A percentile compares a stretch with the other conserved stretches of the same genome.
Evolutionary conservation across 108 stramenopile genomes (phyloP).

Genomic region (Cyclostephanos invisitatus): DNA sequence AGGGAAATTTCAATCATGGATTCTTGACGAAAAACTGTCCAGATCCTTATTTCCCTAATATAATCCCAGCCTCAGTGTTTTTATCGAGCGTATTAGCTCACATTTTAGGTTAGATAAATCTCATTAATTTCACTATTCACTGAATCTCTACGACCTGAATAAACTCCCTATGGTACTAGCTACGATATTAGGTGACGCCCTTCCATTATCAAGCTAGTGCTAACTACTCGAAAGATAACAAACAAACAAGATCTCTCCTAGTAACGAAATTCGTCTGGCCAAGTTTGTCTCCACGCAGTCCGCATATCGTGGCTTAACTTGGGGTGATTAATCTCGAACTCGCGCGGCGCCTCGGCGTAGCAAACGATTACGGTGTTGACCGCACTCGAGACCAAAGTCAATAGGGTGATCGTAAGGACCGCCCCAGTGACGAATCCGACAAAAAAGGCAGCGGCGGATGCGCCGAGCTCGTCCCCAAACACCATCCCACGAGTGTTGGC

Average conservation of each 20-base stretch:
- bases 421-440: constrained; percentile 50
- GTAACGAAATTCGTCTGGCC: constrained; percentile 63
- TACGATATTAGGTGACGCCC: too few species aligned
- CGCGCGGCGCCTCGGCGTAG: constrained; percentile 78
- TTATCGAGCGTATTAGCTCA: too few species aligned
- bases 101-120: too few species aligned
- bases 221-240: too few species aligned
- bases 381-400: constrained; percentile 67
- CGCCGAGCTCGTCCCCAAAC: constrained; percentile 45
- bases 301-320: constrained; percentile 59
- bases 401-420: constrained; percentile 52
- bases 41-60: too few species aligned
- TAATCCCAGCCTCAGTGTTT: too few species aligned
- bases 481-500: constrained; percentile 47
- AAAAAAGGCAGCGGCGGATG: constrained; percentile 47
- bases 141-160: too few species aligned
- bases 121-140: too few species aligned
- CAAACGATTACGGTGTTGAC: constrained; percentile 85
- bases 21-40: too few species aligned
- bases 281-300: constrained; percentile 65
- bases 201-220: too few species aligned
- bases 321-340: constrained; percentile 67
- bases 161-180: too few species aligned
- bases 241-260: constrained; percentile 1
- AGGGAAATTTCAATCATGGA: too few species aligned